phyloP scores from a whole-genome alignment of 108 stramenopile species.

The Pseudonitzschia delicatissima region DNA sequence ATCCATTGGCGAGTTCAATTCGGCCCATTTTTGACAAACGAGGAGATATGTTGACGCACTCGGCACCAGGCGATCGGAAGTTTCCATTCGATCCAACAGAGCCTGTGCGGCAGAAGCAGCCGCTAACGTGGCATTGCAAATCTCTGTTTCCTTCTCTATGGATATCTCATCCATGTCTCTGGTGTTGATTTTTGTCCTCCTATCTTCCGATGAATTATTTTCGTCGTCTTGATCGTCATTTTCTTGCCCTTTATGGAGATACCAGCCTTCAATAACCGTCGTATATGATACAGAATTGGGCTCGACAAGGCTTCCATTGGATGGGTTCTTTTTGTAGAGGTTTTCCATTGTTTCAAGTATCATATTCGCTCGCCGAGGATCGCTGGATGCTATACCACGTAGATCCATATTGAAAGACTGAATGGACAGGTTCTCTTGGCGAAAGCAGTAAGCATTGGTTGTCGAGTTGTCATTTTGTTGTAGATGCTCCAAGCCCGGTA shows the following conservation, averaged over 20 bases:
- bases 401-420: conserved; percentile 46
- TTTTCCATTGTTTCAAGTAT: conserved; percentile 42
- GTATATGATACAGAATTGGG: conserved; percentile 41
- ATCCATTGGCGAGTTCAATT: conserved; percentile 8
- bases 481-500: background rate
- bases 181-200: conserved; percentile 1
- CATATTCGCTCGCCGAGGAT: conserved; percentile 38
- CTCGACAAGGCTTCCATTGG: conserved; percentile 12
- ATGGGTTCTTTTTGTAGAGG: conserved; percentile 13
- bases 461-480: background rate
- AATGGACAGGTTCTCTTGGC: conserved; percentile 2
- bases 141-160: background rate
- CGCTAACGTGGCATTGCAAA: background rate
- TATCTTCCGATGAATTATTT: background rate
- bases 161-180: conserved; percentile 9
- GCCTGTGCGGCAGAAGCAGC: conserved; percentile 25
- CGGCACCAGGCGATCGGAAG: conserved; percentile 15
- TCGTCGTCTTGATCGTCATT: conserved; percentile 1
- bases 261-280: conserved; percentile 46
- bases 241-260: conserved; percentile 14
- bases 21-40: conserved; percentile 42
- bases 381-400: conserved; percentile 24
- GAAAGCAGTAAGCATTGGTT: background rate
- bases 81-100: conserved; percentile 39
- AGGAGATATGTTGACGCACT: conserved; percentile 26